phyloP scores from a whole-genome alignment of 148 eudicot genomes.

The Camellia japonica region DNA sequence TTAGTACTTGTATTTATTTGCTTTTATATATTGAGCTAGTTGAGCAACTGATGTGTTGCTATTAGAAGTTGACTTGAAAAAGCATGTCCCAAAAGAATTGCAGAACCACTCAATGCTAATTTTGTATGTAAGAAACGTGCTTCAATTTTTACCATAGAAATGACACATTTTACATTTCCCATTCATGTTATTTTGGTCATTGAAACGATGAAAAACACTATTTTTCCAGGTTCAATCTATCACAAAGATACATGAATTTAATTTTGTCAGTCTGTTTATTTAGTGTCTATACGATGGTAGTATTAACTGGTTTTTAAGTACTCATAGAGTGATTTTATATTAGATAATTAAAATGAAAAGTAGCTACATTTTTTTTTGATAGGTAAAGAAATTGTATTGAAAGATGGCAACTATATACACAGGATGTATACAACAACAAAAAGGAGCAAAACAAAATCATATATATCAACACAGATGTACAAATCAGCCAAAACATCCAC shows the following conservation, averaged over 20 bases:
- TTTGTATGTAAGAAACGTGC: not conserved
- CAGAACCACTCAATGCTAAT: not conserved
- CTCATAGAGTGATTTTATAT: not conserved
- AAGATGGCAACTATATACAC: too few species aligned
- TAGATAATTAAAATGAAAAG: not conserved
- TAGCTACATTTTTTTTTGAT: not conserved
- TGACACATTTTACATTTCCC: not conserved
- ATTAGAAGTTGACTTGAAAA: not conserved
- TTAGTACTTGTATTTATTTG: not conserved
- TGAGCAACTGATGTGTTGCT: conserved; percentile 1
- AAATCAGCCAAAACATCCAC: too few species aligned
- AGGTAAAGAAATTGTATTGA: too few species aligned
- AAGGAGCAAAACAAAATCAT: too few species aligned
- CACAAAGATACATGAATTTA: not conserved
- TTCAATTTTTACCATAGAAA: not conserved
- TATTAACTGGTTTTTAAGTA: not conserved
- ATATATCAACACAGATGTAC: too few species aligned
- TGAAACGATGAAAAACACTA: not conserved
- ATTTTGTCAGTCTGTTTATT: not conserved
- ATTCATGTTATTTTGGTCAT: not conserved
- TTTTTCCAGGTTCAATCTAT: not conserved
- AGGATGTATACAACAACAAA: too few species aligned
- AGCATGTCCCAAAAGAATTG: not conserved
- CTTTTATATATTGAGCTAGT: not conserved
- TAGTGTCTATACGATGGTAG: not conserved